Evolutionary conservation across 352 stramenopile species (phyloP).

Genomic region (Phytophthora melonis): DNA sequence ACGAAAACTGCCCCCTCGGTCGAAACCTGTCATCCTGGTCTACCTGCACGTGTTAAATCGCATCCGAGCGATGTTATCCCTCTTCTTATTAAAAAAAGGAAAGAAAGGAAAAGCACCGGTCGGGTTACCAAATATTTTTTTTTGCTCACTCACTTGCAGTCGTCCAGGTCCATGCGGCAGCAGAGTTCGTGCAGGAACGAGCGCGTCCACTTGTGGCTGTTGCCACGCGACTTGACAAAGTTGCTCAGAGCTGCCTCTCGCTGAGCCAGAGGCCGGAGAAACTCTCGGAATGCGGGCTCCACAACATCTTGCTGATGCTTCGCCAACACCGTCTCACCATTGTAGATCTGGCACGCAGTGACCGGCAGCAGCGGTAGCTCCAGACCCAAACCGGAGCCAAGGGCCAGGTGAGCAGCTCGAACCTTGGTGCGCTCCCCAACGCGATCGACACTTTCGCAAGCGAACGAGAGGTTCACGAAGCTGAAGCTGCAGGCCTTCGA

Average conservation of each 20-base stretch:
- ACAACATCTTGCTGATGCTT: constrained; percentile 24
- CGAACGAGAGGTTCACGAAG: constrained; percentile 43
- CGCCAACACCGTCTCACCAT: constrained; percentile 46
- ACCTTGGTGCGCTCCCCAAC: background rate
- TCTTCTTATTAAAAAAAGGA: no score
- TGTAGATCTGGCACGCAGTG: constrained; percentile 39
- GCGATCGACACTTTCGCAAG: constrained; percentile 25
- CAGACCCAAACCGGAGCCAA: constrained; percentile 12
- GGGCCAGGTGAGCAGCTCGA: constrained; percentile 10
- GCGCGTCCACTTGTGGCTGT: constrained; percentile 44
- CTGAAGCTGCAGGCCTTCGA: constrained; percentile 17
- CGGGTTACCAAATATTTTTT: no score
- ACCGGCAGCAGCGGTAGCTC: constrained; percentile 12
- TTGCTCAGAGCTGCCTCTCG: constrained; percentile 37
- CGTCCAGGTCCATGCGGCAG: constrained; percentile 50
- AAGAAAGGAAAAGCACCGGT: no score
- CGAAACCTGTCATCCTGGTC: background rate
- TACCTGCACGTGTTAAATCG: background rate
- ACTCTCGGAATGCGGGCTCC: constrained; percentile 17
- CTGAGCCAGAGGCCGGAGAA: constrained; percentile 25
- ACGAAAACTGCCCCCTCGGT: background rate
- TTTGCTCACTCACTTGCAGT: constrained; percentile 10
- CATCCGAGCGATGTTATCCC: no score
- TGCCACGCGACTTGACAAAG: constrained; percentile 43
- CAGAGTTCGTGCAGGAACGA: constrained; percentile 55